phyloP scores from a whole-genome alignment of 305 asterid species.

The Euphrasia arctica region DNA sequence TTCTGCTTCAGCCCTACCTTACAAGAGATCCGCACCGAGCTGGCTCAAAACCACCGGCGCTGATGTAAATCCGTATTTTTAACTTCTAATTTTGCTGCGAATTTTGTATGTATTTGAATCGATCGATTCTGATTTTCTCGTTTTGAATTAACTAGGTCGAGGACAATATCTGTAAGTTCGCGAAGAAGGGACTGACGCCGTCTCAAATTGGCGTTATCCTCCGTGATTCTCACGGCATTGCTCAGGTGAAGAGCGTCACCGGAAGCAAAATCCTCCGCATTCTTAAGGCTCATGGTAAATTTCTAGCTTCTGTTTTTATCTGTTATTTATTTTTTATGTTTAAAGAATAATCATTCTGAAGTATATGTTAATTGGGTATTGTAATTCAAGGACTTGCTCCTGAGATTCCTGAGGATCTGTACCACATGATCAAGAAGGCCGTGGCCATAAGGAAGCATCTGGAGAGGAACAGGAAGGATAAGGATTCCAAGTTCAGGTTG shows the following conservation, averaged over 20 bases:
- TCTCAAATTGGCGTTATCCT: conserved; percentile 89
- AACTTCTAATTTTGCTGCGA: background rate
- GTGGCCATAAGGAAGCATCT: conserved; percentile 85
- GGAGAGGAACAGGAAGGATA: conserved; percentile 90
- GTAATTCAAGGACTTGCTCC: conserved; percentile 61
- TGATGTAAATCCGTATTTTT: conserved; percentile 40
- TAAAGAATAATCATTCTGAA: background rate
- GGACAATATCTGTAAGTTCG: conserved; percentile 76
- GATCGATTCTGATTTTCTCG: background rate
- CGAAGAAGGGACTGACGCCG: conserved; percentile 81
- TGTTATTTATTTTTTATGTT: background rate
- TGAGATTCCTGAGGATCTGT: conserved; percentile 84
- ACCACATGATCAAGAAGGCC: conserved; percentile 81
- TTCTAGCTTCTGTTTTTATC: background rate
- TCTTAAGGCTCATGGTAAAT: conserved; percentile 85
- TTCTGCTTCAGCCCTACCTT: conserved; percentile 82
- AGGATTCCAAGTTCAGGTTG: conserved; percentile 75
- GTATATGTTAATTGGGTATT: background rate
- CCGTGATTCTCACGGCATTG: conserved; percentile 86
- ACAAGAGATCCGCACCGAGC: conserved; percentile 79
- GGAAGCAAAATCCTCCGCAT: conserved; percentile 85
- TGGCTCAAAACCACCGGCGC: conserved; percentile 74
- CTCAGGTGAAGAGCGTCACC: conserved; percentile 75
- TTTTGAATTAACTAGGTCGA: conserved; percentile 42
- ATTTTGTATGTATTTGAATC: background rate